Evolutionary conservation across 768 basidiomycete genomes (phyloP), one percentile per base, ranked within the genome.

Genomic region (Russula dissimulans): DNA sequence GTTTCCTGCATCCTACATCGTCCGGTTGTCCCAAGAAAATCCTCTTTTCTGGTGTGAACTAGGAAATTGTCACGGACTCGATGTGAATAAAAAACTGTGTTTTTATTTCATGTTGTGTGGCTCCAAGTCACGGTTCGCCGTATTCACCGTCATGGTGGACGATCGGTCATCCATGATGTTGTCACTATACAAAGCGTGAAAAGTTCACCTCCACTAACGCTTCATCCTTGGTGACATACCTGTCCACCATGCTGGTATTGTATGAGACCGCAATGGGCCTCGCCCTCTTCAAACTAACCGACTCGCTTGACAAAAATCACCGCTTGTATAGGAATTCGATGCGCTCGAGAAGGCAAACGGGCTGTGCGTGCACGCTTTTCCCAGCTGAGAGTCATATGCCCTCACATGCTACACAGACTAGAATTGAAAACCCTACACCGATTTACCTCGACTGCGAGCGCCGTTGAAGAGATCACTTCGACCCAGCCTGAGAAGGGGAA

Each of bases 211-310:
- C n/a, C n/a, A n/a, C n/a, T n/a, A n/a, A n/a, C n/a, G n/a, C n/a
- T n/a, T n/a, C n/a, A n/a, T n/a, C n/a, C n/a, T n/a, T n/a, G n/a
- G n/a, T n/a, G n/a, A n/a, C n/a, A n/a, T n/a, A n/a, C n/a, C n/a
- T 36, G 41, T 9, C 54, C 68, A 72, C 68, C 62, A 98, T 98
- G 94, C 83, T 97, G 74, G 95, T 98, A 47, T 80, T 99, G 65
- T 93, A 94, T 77, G 97, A 98, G 78, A 94, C 93, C 1, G 83
- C 93, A 42, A 83, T 95, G 74, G 93, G 95, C 74, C 97, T 93
- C 79, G 94, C 91, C 78, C 87, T 98, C 56, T 97, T 98, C 86
- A 97, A 97, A 75, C 81, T 97, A 65, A 86, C 87, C 55, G 87
- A 93, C 75, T 78, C 90, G n/a, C n/a, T n/a, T n/a, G 43, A 88